Percentiles rank a stretch among this genome's conserved stretches.
Conservation (phyloP, 2,329 filamentous ascomycete species). For the Neonectria magnoliae region DNA sequence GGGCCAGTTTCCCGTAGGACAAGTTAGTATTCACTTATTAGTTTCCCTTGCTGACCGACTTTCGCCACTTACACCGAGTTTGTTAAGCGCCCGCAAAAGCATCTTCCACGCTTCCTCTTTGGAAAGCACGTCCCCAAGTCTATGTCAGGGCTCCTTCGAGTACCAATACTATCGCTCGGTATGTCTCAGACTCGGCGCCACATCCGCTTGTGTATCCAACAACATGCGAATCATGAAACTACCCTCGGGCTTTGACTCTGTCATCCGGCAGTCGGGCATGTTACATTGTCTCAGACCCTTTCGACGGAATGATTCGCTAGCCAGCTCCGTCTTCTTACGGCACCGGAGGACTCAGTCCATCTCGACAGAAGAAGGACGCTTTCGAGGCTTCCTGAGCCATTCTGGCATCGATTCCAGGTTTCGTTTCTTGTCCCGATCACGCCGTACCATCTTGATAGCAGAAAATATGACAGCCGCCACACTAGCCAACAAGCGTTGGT, state of each 20-base stretch:
- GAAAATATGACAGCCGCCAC: conserved; percentile 27
- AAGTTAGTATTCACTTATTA: not conserved
- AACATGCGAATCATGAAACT: conserved; percentile 39
- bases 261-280: conserved; percentile 15
- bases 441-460: conserved; percentile 3
- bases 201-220: conserved; percentile 34
- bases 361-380: not conserved
- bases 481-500: conserved; percentile 27
- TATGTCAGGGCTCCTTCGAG: conserved; percentile 22
- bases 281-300: conserved; percentile 36
- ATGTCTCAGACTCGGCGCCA: conserved; percentile 39
- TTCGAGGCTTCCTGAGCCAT: conserved; percentile 8
- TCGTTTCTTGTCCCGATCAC: not conserved
- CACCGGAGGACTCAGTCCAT: conserved; percentile 23
- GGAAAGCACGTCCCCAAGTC: not conserved
- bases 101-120: not conserved
- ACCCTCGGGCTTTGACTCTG: conserved; percentile 10
- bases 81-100: not conserved
- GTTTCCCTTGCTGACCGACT: not conserved
- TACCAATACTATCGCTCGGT: conserved; percentile 25
- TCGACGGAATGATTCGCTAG: conserved; percentile 34
- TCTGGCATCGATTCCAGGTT: not conserved
- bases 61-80: not conserved
- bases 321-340: conserved; percentile 29
- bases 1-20: not conserved